Evolutionary conservation across 805 yeast species (phyloP).

Genomic region (Grigorovia jiainica): DNA sequence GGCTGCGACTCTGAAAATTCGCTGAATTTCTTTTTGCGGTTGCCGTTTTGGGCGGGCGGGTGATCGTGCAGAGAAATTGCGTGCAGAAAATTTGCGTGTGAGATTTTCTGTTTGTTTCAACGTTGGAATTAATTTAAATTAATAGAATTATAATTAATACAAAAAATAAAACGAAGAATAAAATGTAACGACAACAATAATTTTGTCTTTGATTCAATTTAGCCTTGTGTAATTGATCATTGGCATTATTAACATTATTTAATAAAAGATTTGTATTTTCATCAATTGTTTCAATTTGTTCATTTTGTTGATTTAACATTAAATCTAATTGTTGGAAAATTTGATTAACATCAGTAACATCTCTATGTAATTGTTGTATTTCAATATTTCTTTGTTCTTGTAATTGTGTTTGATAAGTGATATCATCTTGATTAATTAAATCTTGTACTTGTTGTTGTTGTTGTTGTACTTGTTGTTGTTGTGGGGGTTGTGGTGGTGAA

Average conservation of each 20-base stretch:
- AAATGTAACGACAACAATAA: slow-evolving; percentile 64
- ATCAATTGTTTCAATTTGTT: slow-evolving; percentile 74
- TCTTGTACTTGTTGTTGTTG: slow-evolving; percentile 30
- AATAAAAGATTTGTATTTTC: slow-evolving; percentile 61
- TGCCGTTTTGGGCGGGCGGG: too few relatives aligned
- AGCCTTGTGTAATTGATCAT: slow-evolving; percentile 62
- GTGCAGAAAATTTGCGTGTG: too few relatives aligned
- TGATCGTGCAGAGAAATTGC: too few relatives aligned
- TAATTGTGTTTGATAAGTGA: slow-evolving; percentile 53
- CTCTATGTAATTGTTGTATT: slow-evolving; percentile 61
- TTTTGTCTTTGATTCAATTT: slow-evolving; percentile 61
- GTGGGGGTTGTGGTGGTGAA: slow-evolving; percentile 16
- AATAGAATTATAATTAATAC: too few relatives aligned
- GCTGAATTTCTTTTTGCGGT: too few relatives aligned
- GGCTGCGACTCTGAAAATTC: too few relatives aligned
- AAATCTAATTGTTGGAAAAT: slow-evolving; percentile 75
- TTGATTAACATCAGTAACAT: slow-evolving; percentile 75
- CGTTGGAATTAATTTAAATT: too few relatives aligned
- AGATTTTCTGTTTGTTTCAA: too few relatives aligned
- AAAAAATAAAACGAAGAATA: slow-evolving; percentile 32
- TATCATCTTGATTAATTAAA: slow-evolving; percentile 36
- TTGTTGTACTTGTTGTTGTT: slow-evolving; percentile 23
- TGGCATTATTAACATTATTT: slow-evolving; percentile 59
- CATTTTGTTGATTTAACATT: slow-evolving; percentile 77
- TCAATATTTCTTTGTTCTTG: slow-evolving; percentile 69